phyloP scores from a whole-genome alignment of 2,329 filamentous ascomycete species.

The Basipetospora chlamydospora region DNA sequence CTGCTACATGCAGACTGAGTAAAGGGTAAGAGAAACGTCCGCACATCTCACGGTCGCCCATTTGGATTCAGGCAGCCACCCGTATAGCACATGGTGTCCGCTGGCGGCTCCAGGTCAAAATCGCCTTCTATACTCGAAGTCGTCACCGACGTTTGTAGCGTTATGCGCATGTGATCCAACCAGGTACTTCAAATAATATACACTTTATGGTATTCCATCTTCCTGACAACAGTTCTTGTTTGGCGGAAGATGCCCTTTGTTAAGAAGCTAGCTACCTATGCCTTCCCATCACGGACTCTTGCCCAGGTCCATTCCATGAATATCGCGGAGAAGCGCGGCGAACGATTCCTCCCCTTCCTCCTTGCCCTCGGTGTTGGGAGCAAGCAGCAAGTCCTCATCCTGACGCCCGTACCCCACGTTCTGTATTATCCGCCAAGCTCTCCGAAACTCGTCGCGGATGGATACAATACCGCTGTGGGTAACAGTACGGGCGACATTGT shows the following conservation, averaged over 20 bases:
- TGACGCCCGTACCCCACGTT: constrained; percentile 26
- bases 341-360: constrained; percentile 21
- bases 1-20: constrained; percentile 18
- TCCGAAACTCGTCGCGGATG: constrained; percentile 72
- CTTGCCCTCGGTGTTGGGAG: constrained; percentile 25
- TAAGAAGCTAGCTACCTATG: too few relatives aligned
- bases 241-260: too few relatives aligned
- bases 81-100: too few relatives aligned
- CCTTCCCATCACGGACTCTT: too few relatives aligned
- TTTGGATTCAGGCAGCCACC: too few relatives aligned
- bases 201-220: too few relatives aligned
- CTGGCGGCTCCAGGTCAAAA: neutral
- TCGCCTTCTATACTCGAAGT: too few relatives aligned
- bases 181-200: too few relatives aligned
- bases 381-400: constrained; percentile 36
- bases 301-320: constrained; percentile 21
- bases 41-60: too few relatives aligned
- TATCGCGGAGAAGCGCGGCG: constrained; percentile 22
- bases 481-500: constrained; percentile 80
- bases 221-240: too few relatives aligned
- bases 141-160: too few relatives aligned
- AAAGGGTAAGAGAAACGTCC: constrained; percentile 27
- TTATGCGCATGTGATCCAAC: too few relatives aligned
- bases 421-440: constrained; percentile 60
- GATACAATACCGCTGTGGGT: constrained; percentile 68